A percentile compares a stretch with the other conserved stretches of the same genome.
These are phyloP conservation scores for Yarrowia sp. DNA, from an alignment of 805 yeast species.

Conservation along the genomic window DNA sequence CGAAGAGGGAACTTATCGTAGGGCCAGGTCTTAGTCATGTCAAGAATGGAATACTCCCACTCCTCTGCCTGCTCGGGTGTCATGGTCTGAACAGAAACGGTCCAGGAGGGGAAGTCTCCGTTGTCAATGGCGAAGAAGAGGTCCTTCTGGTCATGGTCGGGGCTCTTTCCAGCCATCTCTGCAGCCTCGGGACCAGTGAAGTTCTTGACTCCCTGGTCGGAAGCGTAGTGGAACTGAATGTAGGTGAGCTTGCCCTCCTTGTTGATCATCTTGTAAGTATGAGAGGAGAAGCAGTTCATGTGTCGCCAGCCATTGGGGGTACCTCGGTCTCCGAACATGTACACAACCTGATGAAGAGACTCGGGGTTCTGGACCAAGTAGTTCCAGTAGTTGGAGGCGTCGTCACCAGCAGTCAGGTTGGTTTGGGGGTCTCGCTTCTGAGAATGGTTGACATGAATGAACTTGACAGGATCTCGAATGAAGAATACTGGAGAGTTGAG, in stretches of 20 bases:
- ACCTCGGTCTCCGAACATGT: conserved; percentile 75
- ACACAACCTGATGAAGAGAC: conserved; percentile 69
- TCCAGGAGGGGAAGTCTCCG: conserved; percentile 82
- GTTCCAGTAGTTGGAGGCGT: conserved; percentile 83
- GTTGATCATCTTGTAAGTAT: conserved; percentile 70
- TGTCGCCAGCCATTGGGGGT: conserved; percentile 71
- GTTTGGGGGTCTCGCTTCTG: conserved; percentile 83
- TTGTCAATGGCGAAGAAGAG: conserved; percentile 72
- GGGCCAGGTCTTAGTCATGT: conserved; percentile 91
- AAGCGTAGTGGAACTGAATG: conserved; percentile 70
- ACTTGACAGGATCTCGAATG: conserved; percentile 79
- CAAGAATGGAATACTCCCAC: conserved; percentile 78
- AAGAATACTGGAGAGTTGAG: conserved; percentile 85
- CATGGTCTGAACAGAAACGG: conserved; percentile 81
- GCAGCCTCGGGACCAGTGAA: conserved; percentile 40
- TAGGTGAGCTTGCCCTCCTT: conserved; percentile 71
- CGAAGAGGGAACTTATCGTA: conserved; percentile 82
- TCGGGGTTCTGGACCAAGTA: conserved; percentile 71
- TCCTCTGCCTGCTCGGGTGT: conserved; percentile 73
- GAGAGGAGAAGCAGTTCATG: conserved; percentile 85
- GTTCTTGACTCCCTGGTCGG: conserved; percentile 59
- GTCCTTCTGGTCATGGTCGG: conserved; percentile 79
- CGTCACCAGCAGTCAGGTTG: conserved; percentile 53
- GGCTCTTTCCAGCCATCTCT: conserved; percentile 62
- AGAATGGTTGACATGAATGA: conserved; percentile 84